Percentiles rank a stretch among this genome's conserved stretches.
Conservation (phyloP, 306 rosid genomes). For the Arachis hypogaea region DNA sequence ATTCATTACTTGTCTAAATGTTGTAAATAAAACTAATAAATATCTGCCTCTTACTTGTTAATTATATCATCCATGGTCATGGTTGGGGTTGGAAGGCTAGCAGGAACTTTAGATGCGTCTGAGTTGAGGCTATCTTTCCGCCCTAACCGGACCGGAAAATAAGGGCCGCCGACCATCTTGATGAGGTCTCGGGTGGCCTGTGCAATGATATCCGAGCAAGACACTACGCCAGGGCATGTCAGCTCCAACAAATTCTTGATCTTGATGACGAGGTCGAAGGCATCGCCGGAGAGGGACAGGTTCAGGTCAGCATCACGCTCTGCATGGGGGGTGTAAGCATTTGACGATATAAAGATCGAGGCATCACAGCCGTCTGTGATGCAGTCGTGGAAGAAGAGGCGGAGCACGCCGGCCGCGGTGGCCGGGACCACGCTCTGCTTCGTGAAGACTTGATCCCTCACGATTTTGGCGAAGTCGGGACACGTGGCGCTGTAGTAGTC, state of each 20-base stretch:
- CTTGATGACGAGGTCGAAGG: constrained; percentile 50
- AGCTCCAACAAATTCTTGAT: constrained; percentile 55
- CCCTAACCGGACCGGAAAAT: constrained; percentile 42
- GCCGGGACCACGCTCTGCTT: constrained; percentile 46
- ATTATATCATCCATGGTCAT: constrained; percentile 51
- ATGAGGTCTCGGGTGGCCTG: constrained; percentile 51
- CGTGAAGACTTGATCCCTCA: constrained; percentile 35
- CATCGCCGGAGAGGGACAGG: constrained; percentile 54
- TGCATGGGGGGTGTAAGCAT: constrained; percentile 45
- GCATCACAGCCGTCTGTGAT: constrained; percentile 62
- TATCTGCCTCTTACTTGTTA: background rate
- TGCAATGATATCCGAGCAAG: constrained; percentile 57
- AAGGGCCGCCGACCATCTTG: constrained; percentile 63
- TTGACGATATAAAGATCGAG: constrained; percentile 55
- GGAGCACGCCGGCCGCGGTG: constrained; percentile 55
- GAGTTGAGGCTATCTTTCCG: constrained; percentile 53
- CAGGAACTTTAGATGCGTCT: background rate
- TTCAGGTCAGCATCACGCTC: constrained; percentile 57
- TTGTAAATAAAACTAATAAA: too few species aligned
- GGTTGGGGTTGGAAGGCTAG: constrained; percentile 19
- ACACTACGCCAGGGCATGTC: constrained; percentile 55
- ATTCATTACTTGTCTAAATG: too few species aligned
- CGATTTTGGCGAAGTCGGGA: constrained; percentile 49
- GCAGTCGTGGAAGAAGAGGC: constrained; percentile 72
- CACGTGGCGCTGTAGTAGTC: constrained; percentile 56